A percentile compares a stretch with the other conserved stretches of the same genome.
phyloP scores from a whole-genome alignment of 805 yeast species.

The Isabelozyma pseudorhagii region DNA sequence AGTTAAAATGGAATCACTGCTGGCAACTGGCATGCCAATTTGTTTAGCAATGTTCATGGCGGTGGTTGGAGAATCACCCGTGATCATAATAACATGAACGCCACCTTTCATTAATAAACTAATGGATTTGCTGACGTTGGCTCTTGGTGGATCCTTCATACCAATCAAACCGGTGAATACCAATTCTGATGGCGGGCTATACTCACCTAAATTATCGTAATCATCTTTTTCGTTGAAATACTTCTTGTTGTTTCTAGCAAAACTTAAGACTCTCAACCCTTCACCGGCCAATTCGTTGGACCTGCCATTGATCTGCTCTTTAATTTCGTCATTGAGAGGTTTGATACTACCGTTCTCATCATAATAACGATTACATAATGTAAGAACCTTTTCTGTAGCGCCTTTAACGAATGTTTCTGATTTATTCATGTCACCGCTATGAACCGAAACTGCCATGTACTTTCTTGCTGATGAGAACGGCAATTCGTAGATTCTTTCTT shows the following conservation, averaged over 20 bases:
- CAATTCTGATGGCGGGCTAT: slow-evolving; percentile 52
- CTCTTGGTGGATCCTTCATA: slow-evolving; percentile 98
- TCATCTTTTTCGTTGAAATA: slow-evolving; percentile 25
- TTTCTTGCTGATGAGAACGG: slow-evolving; percentile 85
- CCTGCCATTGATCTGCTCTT: slow-evolving; percentile 47
- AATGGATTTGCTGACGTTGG: slow-evolving; percentile 74
- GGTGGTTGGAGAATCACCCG: slow-evolving; percentile 90
- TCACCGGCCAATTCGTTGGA: slow-evolving; percentile 69
- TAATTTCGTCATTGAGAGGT: slow-evolving; percentile 52
- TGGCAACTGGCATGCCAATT: slow-evolving; percentile 80
- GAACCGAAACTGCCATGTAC: slow-evolving; percentile 81
- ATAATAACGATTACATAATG: slow-evolving; percentile 55
- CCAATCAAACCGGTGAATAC: slow-evolving; percentile 85
- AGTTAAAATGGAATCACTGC: slow-evolving; percentile 67
- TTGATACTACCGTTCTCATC: slow-evolving; percentile 58
- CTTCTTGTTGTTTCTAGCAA: slow-evolving; percentile 54
- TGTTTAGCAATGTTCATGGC: slow-evolving; percentile 82
- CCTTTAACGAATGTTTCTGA: slow-evolving; percentile 77
- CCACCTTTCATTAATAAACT: slow-evolving; percentile 83
- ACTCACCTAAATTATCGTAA: slow-evolving; percentile 8
- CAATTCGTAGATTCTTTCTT: slow-evolving; percentile 62
- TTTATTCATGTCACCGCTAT: slow-evolving; percentile 55
- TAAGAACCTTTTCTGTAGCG: slow-evolving; percentile 75
- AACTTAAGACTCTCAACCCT: slow-evolving; percentile 83
- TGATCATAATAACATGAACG: slow-evolving; percentile 96